Evolutionary conservation across 2,329 filamentous ascomycete species (phyloP).

Genomic region (Aureobasidium leucospermi): DNA sequence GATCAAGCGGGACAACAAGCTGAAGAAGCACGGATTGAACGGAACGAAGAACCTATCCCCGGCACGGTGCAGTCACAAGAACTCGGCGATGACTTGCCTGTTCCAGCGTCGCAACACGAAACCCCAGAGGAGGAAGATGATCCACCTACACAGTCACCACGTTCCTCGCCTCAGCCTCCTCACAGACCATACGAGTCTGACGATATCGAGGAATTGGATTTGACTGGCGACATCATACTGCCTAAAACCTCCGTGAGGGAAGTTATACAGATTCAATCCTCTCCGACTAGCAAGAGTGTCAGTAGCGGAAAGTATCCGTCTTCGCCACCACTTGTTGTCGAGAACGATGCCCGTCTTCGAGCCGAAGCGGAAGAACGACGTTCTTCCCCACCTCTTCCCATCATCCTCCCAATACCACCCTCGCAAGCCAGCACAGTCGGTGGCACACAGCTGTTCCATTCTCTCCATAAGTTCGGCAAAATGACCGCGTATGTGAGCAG

Average conservation of each 20-base stretch:
- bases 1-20: background rate
- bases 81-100: background rate
- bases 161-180: background rate
- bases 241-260: background rate
- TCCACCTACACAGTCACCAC: background rate
- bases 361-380: background rate
- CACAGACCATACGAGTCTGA: background rate
- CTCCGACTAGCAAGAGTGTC: conserved; percentile 11
- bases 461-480: background rate
- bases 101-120: background rate
- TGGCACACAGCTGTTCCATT: background rate
- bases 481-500: background rate
- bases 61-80: background rate
- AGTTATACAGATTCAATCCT: conserved; percentile 3
- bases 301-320: conserved; percentile 14
- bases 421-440: conserved; percentile 11
- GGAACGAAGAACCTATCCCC: background rate
- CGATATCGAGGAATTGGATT: conserved; percentile 10
- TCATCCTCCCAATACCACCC: conserved; percentile 3
- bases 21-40: background rate
- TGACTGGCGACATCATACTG: background rate
- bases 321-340: conserved; percentile 6
- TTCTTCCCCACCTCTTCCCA: conserved; percentile 2
- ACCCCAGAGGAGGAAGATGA: background rate
- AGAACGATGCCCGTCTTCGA: background rate